phyloP scores from a whole-genome alignment of 495 filamentous ascomycete genomes.

The Trichoderma erinaceum region DNA sequence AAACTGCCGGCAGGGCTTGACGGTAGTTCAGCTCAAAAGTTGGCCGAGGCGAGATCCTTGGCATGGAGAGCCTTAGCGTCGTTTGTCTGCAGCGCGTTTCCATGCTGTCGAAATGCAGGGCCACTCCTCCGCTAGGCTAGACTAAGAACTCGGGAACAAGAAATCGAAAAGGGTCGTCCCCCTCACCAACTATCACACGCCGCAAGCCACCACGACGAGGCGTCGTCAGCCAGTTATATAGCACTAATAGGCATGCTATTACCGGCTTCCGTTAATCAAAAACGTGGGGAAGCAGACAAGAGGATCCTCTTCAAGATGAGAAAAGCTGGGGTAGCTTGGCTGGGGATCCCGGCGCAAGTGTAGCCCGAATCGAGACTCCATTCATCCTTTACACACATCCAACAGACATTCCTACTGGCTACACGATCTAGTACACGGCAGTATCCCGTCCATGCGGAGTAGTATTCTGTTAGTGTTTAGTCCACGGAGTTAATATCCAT shows the following conservation, averaged over 20 bases:
- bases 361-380: neutral
- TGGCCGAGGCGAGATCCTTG: neutral
- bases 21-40: neutral
- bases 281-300: conserved; percentile 2
- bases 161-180: neutral
- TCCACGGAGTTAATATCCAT: neutral
- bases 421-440: neutral
- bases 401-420: neutral
- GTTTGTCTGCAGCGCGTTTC: neutral
- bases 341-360: neutral
- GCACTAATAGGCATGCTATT: no score
- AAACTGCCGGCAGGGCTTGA: neutral
- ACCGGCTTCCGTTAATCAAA: neutral
- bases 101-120: no score
- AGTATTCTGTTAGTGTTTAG: neutral
- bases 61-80: neutral
- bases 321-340: conserved; percentile 4
- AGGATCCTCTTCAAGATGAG: neutral
- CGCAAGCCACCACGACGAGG: neutral
- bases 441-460: neutral
- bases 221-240: neutral
- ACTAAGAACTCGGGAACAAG: no score
- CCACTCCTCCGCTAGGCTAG: no score
- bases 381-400: neutral
- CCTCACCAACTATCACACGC: neutral